phyloP scores from a whole-genome alignment of 140 eudicot genomes.

The Stevia rebaudiana region DNA sequence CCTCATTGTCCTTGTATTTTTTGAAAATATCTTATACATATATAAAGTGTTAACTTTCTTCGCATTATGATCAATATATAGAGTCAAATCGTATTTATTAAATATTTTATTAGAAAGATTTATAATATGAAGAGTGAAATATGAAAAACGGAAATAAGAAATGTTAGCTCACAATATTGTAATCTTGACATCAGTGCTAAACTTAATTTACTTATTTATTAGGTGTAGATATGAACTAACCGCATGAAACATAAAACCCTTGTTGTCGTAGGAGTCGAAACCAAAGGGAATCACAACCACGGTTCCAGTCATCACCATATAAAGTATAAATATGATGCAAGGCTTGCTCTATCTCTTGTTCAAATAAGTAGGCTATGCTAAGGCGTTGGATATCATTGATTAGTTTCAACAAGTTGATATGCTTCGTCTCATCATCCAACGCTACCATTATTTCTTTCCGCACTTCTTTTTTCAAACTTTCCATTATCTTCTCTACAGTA shows the following conservation, averaged over 20 bases:
- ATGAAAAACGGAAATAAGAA: no score
- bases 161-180: no score
- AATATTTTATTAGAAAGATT: no score
- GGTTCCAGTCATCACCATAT: not conserved
- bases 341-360: slow-evolving; percentile 1
- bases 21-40: slow-evolving; percentile 2
- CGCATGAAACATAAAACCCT: slow-evolving; percentile 28
- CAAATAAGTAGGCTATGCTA: not conserved
- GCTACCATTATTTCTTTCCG: not conserved
- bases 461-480: not conserved
- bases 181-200: no score
- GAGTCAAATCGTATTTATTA: no score
- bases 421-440: not conserved
- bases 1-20: slow-evolving; percentile 1
- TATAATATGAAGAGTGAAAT: no score
- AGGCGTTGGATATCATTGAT: slow-evolving; percentile 7
- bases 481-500: not conserved
- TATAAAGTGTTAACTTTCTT: not conserved
- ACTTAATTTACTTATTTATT: no score
- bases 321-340: not conserved
- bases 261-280: slow-evolving; percentile 40
- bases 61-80: not conserved
- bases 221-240: slow-evolving; percentile 11
- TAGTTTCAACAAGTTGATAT: not conserved
- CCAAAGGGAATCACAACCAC: slow-evolving; percentile 15